Evolutionary conservation across 306 rosid genomes (phyloP).

Genomic region (Ormosia emarginata): DNA sequence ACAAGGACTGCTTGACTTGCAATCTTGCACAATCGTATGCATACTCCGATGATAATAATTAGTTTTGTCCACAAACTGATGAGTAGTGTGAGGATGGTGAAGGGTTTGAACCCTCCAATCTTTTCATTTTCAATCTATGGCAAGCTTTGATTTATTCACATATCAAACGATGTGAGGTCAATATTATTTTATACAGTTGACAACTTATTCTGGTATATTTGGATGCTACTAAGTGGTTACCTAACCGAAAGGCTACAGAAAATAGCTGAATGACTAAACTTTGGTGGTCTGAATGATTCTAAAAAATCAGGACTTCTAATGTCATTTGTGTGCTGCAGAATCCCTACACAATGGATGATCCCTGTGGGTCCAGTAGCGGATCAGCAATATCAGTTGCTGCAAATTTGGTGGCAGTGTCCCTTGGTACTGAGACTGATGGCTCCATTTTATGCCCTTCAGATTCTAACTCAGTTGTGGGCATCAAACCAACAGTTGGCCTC

Average conservation of each 20-base stretch:
- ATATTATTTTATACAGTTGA: not conserved
- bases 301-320: not conserved
- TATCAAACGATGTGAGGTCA: not conserved
- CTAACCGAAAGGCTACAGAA: not conserved
- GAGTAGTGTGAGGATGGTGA: not conserved
- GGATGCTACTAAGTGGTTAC: not conserved
- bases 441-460: slow-evolving; percentile 54
- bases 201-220: not conserved
- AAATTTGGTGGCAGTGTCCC: slow-evolving; percentile 53
- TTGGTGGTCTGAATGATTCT: not conserved
- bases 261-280: not conserved
- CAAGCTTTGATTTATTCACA: not conserved
- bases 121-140: not conserved
- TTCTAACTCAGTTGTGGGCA: slow-evolving; percentile 49
- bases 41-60: not conserved
- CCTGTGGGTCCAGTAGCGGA: slow-evolving; percentile 66
- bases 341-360: slow-evolving; percentile 38
- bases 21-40: not conserved
- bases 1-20: not conserved
- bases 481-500: slow-evolving; percentile 69
- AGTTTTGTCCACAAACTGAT: not conserved
- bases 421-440: slow-evolving; percentile 58
- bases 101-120: not conserved
- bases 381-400: slow-evolving; percentile 61
- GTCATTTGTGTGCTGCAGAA: slow-evolving; percentile 26